Conservation (phyloP, 2,329 filamentous ascomycete species). For the Stachybotrys elegans region DNA sequence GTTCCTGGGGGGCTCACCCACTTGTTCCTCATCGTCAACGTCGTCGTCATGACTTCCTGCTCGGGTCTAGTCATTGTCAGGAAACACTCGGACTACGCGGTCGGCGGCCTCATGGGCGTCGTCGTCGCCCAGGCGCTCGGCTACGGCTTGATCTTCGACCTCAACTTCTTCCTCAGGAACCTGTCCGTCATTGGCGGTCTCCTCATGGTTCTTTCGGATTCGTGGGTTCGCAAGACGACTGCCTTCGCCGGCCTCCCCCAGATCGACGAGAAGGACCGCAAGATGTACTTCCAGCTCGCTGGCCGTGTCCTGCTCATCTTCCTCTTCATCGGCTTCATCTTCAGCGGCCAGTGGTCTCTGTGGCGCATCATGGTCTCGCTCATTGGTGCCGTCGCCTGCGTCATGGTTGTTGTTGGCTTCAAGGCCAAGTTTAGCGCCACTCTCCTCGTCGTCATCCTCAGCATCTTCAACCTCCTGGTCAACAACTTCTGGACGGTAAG, state of each 20-base stretch:
- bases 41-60: slow-evolving; percentile 78
- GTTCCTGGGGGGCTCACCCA: slow-evolving; percentile 87
- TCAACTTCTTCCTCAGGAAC: slow-evolving; percentile 99
- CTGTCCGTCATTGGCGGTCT: slow-evolving; percentile 95
- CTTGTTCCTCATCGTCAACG: slow-evolving; percentile 85
- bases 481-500: slow-evolving; percentile 99
- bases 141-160: slow-evolving; percentile 96
- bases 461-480: slow-evolving; percentile 92
- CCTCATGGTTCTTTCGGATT: slow-evolving; percentile 96
- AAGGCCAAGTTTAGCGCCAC: slow-evolving; percentile 99
- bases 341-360: slow-evolving; percentile 87
- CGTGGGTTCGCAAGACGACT: slow-evolving; percentile 96
- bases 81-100: slow-evolving; percentile 90
- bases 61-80: slow-evolving; percentile 84
- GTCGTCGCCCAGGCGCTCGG: slow-evolving; percentile 91
- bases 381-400: slow-evolving; percentile 81
- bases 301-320: slow-evolving; percentile 95
- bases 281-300: slow-evolving; percentile 99
- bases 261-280: slow-evolving; percentile 98
- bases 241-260: slow-evolving; percentile 90
- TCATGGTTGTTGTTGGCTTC: slow-evolving; percentile 99
- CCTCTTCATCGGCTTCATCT: slow-evolving; percentile 94
- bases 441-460: slow-evolving; percentile 89
- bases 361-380: slow-evolving; percentile 81
- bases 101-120: slow-evolving; percentile 82